Evolutionary conservation across 108 stramenopile genomes (phyloP), one percentile per base, ranked within the genome.

Genomic region (Discostella stelligeroides): DNA sequence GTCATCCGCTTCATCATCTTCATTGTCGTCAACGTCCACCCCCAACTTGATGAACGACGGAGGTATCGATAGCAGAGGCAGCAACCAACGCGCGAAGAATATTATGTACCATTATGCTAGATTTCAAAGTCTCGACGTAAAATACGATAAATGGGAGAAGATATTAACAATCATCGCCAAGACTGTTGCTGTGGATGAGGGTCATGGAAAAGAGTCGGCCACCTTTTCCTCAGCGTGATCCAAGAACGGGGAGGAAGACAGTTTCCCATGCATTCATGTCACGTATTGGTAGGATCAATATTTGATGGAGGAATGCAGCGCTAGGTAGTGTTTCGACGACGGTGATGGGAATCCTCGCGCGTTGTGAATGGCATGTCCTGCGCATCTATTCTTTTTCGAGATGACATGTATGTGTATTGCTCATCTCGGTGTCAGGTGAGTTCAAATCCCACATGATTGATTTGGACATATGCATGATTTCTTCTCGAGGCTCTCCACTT

Each of bases 121-220:
- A 30, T 64, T 64, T 27, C 13, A 17, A 17, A 30, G 63, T 1
- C 42, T 64, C 18, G 63, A 64, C 0, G 49, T 51, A 2, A 46
- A 45, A 34, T 64, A 64, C 34, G 63, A 64, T 38, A 64, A 64
- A 28, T 29, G 63, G 20, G 63, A 64, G 46, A 29, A 5, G 48
- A 1, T 34, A 7, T 28, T 64, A 29, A 47, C 9, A 0, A n/a
- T 50, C 37, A 49, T 37, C 2, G 63, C 30, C 30, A 64, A 37
- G 48, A 64, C 63, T 30, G 47, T 38, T 2, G 63, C 27, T 4
- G 63, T 28, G 13, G 63, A 29, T 9, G 11, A 13, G 17, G 57
- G 29, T 4, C 27, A 34, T 34, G 34, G 34, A 34, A 34, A 6
- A 34, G 34, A 34, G 34, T 34, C 34, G 34, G 34, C 6, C 34